Conservation (phyloP, 139 green algal genomes). For the Cymbomonas tetramitiformis region DNA sequence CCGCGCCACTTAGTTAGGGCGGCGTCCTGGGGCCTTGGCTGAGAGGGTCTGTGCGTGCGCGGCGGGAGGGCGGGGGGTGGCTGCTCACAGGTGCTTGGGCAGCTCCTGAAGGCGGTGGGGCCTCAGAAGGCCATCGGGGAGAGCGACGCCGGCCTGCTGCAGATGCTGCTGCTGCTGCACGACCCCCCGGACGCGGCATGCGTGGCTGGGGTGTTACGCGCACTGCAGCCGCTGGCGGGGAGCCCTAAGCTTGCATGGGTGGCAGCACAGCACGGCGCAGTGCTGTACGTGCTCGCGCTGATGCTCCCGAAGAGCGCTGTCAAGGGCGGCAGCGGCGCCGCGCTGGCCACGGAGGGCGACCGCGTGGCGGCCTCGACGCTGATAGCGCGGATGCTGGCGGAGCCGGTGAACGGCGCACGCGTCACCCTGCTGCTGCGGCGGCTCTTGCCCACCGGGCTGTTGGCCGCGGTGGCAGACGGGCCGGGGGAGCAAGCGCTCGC, state of each 20-base stretch:
- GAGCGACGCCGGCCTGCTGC: too few relatives aligned
- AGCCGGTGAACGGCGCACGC: constrained; percentile 52
- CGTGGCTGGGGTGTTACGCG: constrained; percentile 8
- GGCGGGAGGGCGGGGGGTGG: too few relatives aligned
- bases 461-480: constrained; percentile 47
- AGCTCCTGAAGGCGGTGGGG: too few relatives aligned
- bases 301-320: constrained; percentile 41
- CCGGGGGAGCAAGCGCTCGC: constrained; percentile 35
- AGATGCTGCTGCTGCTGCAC: too few relatives aligned
- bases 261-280: constrained; percentile 44
- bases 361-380: constrained; percentile 47
- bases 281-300: constrained; percentile 53
- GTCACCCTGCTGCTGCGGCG: constrained; percentile 42
- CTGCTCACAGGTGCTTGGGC: too few relatives aligned
- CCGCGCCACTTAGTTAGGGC: too few relatives aligned
- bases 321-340: too few relatives aligned
- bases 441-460: constrained; percentile 62
- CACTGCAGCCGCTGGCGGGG: constrained; percentile 32
- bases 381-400: constrained; percentile 37
- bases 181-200: too few relatives aligned
- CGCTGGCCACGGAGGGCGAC: too few relatives aligned
- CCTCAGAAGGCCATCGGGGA: too few relatives aligned
- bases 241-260: constrained; percentile 47
- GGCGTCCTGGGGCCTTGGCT: too few relatives aligned
- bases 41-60: too few relatives aligned